Base-by-base conservation (phyloP, 805 yeast genomes). In the Candida glaebosa region DNA sequence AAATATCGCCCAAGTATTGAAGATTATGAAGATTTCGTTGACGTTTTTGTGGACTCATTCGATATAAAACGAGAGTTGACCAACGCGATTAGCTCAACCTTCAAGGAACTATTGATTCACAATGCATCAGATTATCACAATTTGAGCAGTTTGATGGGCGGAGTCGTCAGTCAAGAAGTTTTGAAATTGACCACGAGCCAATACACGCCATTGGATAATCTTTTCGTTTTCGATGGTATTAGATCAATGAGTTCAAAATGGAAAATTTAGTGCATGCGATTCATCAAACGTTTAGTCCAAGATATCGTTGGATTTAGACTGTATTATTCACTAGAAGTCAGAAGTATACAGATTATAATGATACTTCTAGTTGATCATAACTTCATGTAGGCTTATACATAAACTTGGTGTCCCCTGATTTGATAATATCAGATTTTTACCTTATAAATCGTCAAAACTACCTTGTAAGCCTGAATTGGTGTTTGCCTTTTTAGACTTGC, bases 151-250 rank as follows among this genome's bases (percentile, higher is more conserved):
- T 60, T 87, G 3, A 66, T 87, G 49, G 98, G 96, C 2, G 98
- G 96, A 0, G 67, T 90, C 9, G 89, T 79, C 0, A 82, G 88
- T 3, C 96, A 91, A 56, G 99, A 91, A 57, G 80, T 78, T 3
- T 69, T 87, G 39, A 91, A 93, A 62, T 55, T 79, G 34, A 53
- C 86, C 18, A 87, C 96, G 2, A 75, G 76, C 28, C 98, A 91
- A 60, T 89, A 87, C 50, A 71, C 83, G 4, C 95, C 97, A 1
- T 52, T 88, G 33, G 82, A 82, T 48, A 85, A 87, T 51, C 63
- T 81, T 6, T 66, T 83, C 41, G 71, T 84, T 0, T 89, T 78
- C 58, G 93, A 90, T 57, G 96, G 95, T 1, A 65, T 83, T 3
- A 57, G 63, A 10, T 76, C 85, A 25, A 63, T 67, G 9, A 73